Base-by-base conservation (phyloP, 2,329 filamentous ascomycete genomes). In the Penicillium sp. region DNA sequence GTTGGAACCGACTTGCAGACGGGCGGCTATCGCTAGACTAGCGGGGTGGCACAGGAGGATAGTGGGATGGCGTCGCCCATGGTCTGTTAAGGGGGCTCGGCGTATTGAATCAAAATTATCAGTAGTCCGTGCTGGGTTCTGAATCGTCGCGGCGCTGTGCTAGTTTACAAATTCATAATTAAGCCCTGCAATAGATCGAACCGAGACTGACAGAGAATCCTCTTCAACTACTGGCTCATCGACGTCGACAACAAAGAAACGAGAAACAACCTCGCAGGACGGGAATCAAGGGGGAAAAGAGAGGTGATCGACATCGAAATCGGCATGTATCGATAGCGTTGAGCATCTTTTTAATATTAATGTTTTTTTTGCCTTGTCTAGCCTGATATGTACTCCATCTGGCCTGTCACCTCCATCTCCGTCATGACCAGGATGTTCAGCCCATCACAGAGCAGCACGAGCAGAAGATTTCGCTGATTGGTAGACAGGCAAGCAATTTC, bases 21-120 rank as follows among this genome's bases (percentile, higher is more conserved):
- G 38, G 67, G 65, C 60, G 66, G 60, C 59, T 61, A 66, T 65
- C 66, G 63, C 61, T 65, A 61, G 61, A 55, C 26, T 55, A 60
- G 55, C 53, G 58, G 45, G 54, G 54, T 53, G 30, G 55, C 49
- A 50, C 49, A 44, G 53, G 26, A 26, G 37, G 53, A 26, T 19
- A 26, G 22, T 53, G 33, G 26, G 24, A 61, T 64, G 56, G 62
- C 62, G 56, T 64, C 56, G 49, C 26, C 49, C 51, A 61, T 42
- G 33, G 47, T 42, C 57, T 59, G 38, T 56, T 42, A 28, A 9
- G 24, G 37, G 53, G 51, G 51, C 12, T 37, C 40, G 7, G 33
- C 4, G 22, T 54, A 33, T 53, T 35, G 50, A 54, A 42, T 26
- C 51, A 28, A 54, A 38, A 37, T 38, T n/a, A 40, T 53, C 10